These are phyloP conservation scores for Leucosporidium scottii DNA, from an alignment of 768 basidiomycete species.

Conservation along the genomic window DNA sequence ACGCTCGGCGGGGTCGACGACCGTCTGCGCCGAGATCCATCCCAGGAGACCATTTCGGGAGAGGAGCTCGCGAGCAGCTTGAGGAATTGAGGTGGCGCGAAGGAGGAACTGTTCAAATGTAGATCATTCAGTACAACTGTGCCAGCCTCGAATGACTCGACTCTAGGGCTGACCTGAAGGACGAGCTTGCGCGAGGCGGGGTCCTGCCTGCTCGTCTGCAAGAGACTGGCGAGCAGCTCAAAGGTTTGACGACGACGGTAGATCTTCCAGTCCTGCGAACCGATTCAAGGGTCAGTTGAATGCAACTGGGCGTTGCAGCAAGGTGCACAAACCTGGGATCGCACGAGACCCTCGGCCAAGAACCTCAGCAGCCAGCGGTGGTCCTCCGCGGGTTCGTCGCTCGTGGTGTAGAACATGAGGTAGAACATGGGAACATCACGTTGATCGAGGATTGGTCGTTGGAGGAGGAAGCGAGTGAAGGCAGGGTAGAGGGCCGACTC, in stretches of 20 bases:
- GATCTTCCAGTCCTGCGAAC: constrained; percentile 35
- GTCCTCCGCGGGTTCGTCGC: constrained; percentile 30
- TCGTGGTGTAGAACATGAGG: constrained; percentile 59
- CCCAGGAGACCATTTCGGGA: constrained; percentile 31
- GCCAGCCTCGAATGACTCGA: no score
- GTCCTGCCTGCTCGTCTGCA: constrained; percentile 29
- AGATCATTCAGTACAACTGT: no score
- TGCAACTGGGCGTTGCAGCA: no score
- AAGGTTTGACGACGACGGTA: constrained; percentile 34
- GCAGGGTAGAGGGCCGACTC: constrained; percentile 81
- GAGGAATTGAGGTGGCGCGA: constrained; percentile 26
- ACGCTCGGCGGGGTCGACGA: constrained; percentile 23
- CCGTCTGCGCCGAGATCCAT: constrained; percentile 14
- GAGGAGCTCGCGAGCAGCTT: constrained; percentile 35
- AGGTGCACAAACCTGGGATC: constrained; percentile 21
- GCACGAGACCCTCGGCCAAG: constrained; percentile 30
- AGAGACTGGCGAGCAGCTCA: constrained; percentile 33
- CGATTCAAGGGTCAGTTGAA: no score
- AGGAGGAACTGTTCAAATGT: constrained; percentile 32
- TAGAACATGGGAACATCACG: constrained; percentile 87
- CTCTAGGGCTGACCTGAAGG: constrained; percentile 21
- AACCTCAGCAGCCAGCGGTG: constrained; percentile 32
- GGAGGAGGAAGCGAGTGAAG: constrained; percentile 78
- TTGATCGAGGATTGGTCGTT: constrained; percentile 71
- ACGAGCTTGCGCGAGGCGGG: constrained; percentile 21